Base-by-base conservation (phyloP, 2,329 filamentous ascomycete genomes). In the Rosellinia necatrix region DNA sequence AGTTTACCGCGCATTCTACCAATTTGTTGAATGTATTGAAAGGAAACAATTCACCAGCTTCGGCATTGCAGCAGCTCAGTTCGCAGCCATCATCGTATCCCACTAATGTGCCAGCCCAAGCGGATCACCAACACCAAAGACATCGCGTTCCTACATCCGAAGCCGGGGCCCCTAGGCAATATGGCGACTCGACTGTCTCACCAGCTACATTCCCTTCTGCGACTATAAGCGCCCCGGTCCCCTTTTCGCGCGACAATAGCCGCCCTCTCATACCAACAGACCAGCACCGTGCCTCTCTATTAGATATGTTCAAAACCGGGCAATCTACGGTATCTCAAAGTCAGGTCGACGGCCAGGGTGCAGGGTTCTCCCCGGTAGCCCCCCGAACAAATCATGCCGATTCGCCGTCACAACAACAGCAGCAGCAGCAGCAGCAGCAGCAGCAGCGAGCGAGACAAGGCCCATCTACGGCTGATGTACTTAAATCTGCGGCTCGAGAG, bases 221-320 rank as follows among this genome's bases (percentile, higher is more conserved):
- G 22, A 41, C 53, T 3, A 59, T 59, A 34, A 60, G 56, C 10
- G 49, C 60, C 19, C 61, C 61, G 24, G 56, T 49, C 7, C 49
- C 50, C 2, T 54, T 61, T 38, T 56, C 59, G n/a, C 35, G 53
- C 17, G 58, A 59, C 7, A 48, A 30, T 29, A 41, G 41, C 24
- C 64, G 53, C 7, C 56, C 58, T 17, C 15, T 43, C 6, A 58
- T 46, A 4, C 66, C 65, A 8, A 68, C 73, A 24, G 73, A 75
- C 42, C 67, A 70, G 30, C 81, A 84, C 59, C 77, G 79, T 19
- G 77, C 75, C 15, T 73, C 78, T 6, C 70, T 84, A 17, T 71
- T 84, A 12, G 78, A 74, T 19, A 81, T 84, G 73, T 83, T 85
- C 69, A 83, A 81, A 58, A 77, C 77, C 59, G 61, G 69, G 9